These are phyloP conservation scores for Astrothelium subdiscretum DNA, from an alignment of 495 filamentous ascomycete genomes.

Conservation along the genomic window DNA sequence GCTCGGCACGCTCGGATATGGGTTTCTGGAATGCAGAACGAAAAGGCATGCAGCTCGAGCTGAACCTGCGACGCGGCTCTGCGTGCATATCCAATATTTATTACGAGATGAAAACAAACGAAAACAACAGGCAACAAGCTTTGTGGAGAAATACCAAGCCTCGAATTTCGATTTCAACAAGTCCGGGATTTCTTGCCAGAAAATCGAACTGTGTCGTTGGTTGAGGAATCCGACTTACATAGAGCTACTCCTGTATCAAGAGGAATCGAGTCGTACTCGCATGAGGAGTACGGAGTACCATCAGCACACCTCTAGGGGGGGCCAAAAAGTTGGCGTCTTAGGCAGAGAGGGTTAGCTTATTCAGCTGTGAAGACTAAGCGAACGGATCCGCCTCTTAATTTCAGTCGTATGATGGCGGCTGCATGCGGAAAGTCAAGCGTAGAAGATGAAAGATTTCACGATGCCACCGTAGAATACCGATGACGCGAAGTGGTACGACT, in stretches of 20 bases:
- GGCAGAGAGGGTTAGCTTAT: too few relatives aligned
- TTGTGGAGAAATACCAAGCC: background rate
- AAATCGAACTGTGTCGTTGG: too few relatives aligned
- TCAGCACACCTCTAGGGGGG: too few relatives aligned
- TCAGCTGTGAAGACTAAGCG: background rate
- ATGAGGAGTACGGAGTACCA: too few relatives aligned
- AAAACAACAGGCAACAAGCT: background rate
- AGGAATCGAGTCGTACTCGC: too few relatives aligned
- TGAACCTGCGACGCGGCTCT: background rate
- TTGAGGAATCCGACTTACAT: too few relatives aligned
- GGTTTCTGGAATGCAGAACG: conserved; percentile 1
- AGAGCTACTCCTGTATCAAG: too few relatives aligned
- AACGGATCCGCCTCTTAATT: background rate
- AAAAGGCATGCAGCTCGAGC: background rate
- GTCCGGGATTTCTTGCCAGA: too few relatives aligned
- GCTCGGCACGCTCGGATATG: too few relatives aligned
- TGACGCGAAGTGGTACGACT: background rate
- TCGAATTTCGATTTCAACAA: too few relatives aligned
- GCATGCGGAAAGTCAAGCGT: background rate
- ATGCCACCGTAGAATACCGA: background rate
- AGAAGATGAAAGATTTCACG: too few relatives aligned
- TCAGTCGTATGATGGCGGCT: background rate
- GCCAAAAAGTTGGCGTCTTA: too few relatives aligned
- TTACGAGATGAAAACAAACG: background rate
- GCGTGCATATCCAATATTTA: background rate